Conservation (phyloP, 2,329 filamentous ascomycete species). For the Talaromyces funiculosus region DNA sequence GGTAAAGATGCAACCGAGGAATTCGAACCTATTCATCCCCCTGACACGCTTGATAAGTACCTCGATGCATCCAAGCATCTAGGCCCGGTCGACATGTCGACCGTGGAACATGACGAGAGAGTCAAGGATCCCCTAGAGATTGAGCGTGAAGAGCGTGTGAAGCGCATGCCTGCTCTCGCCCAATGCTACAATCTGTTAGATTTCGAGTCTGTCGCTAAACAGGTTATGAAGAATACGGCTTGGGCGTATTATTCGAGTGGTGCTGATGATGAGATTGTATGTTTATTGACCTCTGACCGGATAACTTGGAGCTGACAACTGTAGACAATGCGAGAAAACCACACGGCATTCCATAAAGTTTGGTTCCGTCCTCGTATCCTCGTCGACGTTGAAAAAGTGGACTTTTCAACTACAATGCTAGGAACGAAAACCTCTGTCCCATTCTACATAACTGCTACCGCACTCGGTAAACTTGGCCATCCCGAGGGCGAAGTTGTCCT, state of each 20-base stretch:
- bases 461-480: constrained; percentile 88
- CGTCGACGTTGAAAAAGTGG: constrained; percentile 80
- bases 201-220: constrained; percentile 86
- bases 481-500: constrained; percentile 90
- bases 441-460: constrained; percentile 95
- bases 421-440: constrained; percentile 77
- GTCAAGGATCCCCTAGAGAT: constrained; percentile 65
- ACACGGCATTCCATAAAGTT: constrained; percentile 92
- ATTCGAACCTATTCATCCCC: constrained; percentile 83
- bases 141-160: constrained; percentile 67
- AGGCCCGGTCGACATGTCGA: constrained; percentile 82
- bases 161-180: constrained; percentile 69
- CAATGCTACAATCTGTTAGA: constrained; percentile 93
- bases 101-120: constrained; percentile 63
- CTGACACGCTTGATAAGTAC: constrained; percentile 77
- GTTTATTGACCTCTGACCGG: not conserved
- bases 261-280: constrained; percentile 79
- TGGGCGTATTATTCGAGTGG: constrained; percentile 98
- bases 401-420: constrained; percentile 89
- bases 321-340: constrained; percentile 90
- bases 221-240: constrained; percentile 90
- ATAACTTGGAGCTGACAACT: not conserved
- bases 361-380: constrained; percentile 91
- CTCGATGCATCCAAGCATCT: constrained; percentile 80
- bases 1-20: constrained; percentile 91